Conservation (phyloP, 2,329 filamentous ascomycete species). For the Sarocladium oryzae region DNA sequence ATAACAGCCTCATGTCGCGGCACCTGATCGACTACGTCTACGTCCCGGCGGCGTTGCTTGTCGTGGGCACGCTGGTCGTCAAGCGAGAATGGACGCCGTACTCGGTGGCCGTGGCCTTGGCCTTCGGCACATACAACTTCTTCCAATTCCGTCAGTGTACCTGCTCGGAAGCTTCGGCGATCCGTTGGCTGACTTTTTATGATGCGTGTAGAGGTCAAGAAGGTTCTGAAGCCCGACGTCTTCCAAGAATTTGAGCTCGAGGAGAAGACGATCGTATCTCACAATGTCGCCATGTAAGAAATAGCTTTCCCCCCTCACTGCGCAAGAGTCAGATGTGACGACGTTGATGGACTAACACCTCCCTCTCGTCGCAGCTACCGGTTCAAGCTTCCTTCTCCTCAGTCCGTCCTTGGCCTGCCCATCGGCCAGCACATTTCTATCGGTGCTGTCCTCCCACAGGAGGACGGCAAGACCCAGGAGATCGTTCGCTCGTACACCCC, state of each 20-base stretch:
- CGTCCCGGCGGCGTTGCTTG: slow-evolving; percentile 71
- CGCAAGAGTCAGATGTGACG: background rate
- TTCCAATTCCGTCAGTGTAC: slow-evolving; percentile 58
- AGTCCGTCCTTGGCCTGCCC: slow-evolving; percentile 83
- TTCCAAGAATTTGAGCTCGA: slow-evolving; percentile 92
- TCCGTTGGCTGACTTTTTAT: slow-evolving; percentile 12
- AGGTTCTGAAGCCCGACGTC: slow-evolving; percentile 75
- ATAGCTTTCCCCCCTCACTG: background rate
- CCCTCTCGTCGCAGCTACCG: slow-evolving; percentile 60
- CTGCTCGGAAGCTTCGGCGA: background rate
- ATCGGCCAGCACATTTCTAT: slow-evolving; percentile 99
- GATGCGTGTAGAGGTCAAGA: slow-evolving; percentile 57
- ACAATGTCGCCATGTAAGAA: slow-evolving; percentile 91
- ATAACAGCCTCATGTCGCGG: slow-evolving; percentile 37
- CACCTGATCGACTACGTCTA: slow-evolving; percentile 74
- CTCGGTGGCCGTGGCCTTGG: slow-evolving; percentile 59
- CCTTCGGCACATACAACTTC: slow-evolving; percentile 66
- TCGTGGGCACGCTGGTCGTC: slow-evolving; percentile 69
- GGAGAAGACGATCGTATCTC: slow-evolving; percentile 92
- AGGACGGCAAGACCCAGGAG: slow-evolving; percentile 69
- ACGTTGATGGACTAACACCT: slow-evolving; percentile 11
- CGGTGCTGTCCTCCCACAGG: slow-evolving; percentile 63
- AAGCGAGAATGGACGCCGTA: slow-evolving; percentile 73
- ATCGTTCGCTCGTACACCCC: slow-evolving; percentile 90
- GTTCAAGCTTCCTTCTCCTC: slow-evolving; percentile 73